Evolutionary conservation across 139 green algal species (phyloP).

Genomic region (Chlamydomonas applanata): DNA sequence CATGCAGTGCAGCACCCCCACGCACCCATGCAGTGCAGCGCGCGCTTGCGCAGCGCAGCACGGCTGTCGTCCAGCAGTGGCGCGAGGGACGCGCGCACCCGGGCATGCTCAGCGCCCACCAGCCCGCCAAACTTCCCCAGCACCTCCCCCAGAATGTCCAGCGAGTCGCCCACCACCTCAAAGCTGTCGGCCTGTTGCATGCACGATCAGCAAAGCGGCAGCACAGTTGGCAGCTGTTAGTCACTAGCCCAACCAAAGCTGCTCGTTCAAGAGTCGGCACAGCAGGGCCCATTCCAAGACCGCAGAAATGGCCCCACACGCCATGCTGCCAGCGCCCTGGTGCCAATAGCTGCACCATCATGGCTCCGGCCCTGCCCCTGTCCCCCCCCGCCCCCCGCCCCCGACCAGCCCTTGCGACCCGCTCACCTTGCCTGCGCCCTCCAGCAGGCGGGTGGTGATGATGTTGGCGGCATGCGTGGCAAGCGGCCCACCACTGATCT

Average conservation of each 20-base stretch:
- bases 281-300: too few species aligned
- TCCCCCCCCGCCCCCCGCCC: too few species aligned
- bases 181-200: neutral
- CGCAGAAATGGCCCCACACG: too few species aligned
- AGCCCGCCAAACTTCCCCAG: conserved; percentile 61
- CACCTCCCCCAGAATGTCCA: conserved; percentile 80
- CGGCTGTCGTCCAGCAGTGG: conserved; percentile 60
- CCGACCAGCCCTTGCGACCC: too few species aligned
- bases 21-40: conserved; percentile 62
- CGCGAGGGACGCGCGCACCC: conserved; percentile 61
- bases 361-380: too few species aligned
- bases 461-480: conserved; percentile 27
- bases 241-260: too few species aligned
- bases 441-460: conserved; percentile 33
- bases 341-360: too few species aligned
- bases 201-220: too few species aligned
- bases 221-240: neutral
- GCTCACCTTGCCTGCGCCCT: conserved; percentile 13
- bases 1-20: neutral
- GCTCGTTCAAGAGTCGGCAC: too few species aligned
- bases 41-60: conserved; percentile 70
- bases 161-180: conserved; percentile 45
- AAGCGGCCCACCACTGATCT: conserved; percentile 35
- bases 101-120: conserved; percentile 40
- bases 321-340: too few species aligned